Evolutionary conservation across 2,329 filamentous ascomycete species (phyloP), one percentile per base, ranked within the genome.

Genomic region (Macrophomina tecta): DNA sequence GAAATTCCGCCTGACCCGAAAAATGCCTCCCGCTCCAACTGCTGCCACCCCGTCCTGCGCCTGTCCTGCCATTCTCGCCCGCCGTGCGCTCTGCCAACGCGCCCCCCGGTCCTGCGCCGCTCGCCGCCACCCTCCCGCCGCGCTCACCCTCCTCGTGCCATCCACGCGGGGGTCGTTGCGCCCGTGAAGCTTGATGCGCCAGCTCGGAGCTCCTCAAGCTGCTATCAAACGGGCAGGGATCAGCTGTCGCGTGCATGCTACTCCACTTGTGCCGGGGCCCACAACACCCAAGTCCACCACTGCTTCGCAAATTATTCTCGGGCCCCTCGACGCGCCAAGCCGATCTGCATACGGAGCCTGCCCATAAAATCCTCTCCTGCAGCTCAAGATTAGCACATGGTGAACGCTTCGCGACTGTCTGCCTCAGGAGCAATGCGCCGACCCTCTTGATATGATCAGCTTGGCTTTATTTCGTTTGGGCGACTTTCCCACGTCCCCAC

Each of bases 1-100:
- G 55, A 40, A 8, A n/a, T 45, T 18, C 55, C 55, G 40, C 55
- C 55, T 60, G 55, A 60, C 55, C 55, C 55, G 40, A 32, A 40
- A 16, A 28, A 40, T 6, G 9, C 53, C 18, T 18, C 53, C 36
- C 7, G 9, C 30, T 4, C 49, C 28, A 4, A 1, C 49, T 28
- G 53, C 53, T 58, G 36, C 36, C 28, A 40, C 9, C 34, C 16
- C 7, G 34, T 12, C 53, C 53, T 42, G 53, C 53, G 5, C 36
- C 23, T 23, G 34, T n/a, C 38, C 5, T 28, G 34, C 38, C 11
- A 9, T 45, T 9, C 42, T 16, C 42, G 42, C 16, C 42, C 42
- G 42, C 7, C 45, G 45, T n/a, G 23, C 23, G 23, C 23, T 23
- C 42, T 45, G 42, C 42, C 42, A 45, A 45, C 4, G 9, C 42